A percentile compares a stretch with the other conserved stretches of the same genome.
phyloP scores from a whole-genome alignment of 2,329 filamentous ascomycete genomes.

The Aspergillus novoparasiticus region DNA sequence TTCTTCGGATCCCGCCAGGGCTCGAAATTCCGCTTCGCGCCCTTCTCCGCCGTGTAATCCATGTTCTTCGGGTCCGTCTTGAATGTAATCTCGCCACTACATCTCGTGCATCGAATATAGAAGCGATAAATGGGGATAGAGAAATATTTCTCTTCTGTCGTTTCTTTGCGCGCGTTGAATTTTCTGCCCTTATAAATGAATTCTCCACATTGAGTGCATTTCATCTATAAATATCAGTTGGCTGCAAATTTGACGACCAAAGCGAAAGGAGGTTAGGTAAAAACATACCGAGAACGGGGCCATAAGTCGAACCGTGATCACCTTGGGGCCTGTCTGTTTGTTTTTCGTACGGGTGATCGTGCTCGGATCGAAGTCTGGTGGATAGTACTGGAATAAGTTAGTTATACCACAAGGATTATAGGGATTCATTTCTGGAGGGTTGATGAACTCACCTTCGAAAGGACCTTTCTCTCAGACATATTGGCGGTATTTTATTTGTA shows the following conservation, averaged over 20 bases:
- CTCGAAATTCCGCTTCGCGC: conserved; percentile 91
- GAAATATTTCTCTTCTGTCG: conserved; percentile 86
- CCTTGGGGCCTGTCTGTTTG: conserved; percentile 69
- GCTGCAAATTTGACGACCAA: not conserved
- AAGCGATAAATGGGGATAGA: conserved; percentile 86
- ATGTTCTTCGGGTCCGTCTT: conserved; percentile 93
- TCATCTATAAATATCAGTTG: conserved; percentile 54
- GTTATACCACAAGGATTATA: not conserved
- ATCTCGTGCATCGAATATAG: conserved; percentile 87
- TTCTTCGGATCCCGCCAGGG: conserved; percentile 75
- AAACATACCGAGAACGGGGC: conserved; percentile 65
- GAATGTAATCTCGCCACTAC: conserved; percentile 85
- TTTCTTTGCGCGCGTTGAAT: conserved; percentile 95
- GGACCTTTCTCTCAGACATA: conserved; percentile 11
- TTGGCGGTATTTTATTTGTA: not conserved
- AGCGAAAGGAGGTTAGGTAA: not conserved
- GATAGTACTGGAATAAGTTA: conserved; percentile 48
- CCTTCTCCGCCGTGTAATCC: conserved; percentile 80
- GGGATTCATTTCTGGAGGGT: conserved; percentile 8
- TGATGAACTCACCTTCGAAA: not conserved
- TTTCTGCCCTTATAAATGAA: conserved; percentile 93
- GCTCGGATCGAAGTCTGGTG: conserved; percentile 86
- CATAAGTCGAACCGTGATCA: conserved; percentile 89
- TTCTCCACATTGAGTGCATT: conserved; percentile 66
- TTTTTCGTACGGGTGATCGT: conserved; percentile 68